Percentiles rank a stretch among this genome's conserved stretches.
These are phyloP conservation scores for Tetrapyrgos nigripes DNA, from an alignment of 1,284 basidiomycete species.

Conservation along the genomic window DNA sequence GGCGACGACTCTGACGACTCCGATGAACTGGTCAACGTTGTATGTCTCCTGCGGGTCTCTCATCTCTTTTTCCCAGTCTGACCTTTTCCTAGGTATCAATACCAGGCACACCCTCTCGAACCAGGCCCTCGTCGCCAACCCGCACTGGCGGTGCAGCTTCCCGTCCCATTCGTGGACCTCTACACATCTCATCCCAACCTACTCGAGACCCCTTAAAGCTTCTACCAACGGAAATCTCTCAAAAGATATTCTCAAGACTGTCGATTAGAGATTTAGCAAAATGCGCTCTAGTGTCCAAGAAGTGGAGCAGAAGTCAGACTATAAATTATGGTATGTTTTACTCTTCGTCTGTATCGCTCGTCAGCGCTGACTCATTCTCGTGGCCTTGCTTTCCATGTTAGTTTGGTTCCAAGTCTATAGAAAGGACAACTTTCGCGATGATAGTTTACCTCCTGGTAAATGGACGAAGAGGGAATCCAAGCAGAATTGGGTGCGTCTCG, in stretches of 20 bases:
- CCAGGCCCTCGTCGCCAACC: slow-evolving; percentile 69
- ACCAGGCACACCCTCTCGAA: slow-evolving; percentile 72
- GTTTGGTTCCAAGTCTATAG: slow-evolving; percentile 92
- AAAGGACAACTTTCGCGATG: slow-evolving; percentile 81
- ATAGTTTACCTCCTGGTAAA: slow-evolving; percentile 76
- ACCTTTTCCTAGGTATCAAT: slow-evolving; percentile 59
- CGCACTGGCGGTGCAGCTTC: slow-evolving; percentile 47
- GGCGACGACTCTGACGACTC: slow-evolving; percentile 57
- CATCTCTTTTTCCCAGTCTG: not conserved
- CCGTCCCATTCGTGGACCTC: slow-evolving; percentile 47
- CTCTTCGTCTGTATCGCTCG: not conserved
- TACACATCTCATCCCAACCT: slow-evolving; percentile 41
- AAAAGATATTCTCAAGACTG: slow-evolving; percentile 75
- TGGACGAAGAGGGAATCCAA: slow-evolving; percentile 89
- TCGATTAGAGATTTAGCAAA: slow-evolving; percentile 72
- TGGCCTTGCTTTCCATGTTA: slow-evolving; percentile 35
- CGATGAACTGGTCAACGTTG: slow-evolving; percentile 79
- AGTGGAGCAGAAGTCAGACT: slow-evolving; percentile 88
- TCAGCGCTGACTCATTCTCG: not conserved
- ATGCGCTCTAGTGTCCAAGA: slow-evolving; percentile 81
- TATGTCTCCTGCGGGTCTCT: slow-evolving; percentile 43
- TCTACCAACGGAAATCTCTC: slow-evolving; percentile 82
- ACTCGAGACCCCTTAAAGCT: slow-evolving; percentile 67
- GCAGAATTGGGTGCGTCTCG: slow-evolving; percentile 74
- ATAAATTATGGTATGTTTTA: slow-evolving; percentile 78